A percentile compares a stretch with the other conserved stretches of the same genome.
Conservation (phyloP, 352 stramenopile species). For the Phytophthora pisi region DNA sequence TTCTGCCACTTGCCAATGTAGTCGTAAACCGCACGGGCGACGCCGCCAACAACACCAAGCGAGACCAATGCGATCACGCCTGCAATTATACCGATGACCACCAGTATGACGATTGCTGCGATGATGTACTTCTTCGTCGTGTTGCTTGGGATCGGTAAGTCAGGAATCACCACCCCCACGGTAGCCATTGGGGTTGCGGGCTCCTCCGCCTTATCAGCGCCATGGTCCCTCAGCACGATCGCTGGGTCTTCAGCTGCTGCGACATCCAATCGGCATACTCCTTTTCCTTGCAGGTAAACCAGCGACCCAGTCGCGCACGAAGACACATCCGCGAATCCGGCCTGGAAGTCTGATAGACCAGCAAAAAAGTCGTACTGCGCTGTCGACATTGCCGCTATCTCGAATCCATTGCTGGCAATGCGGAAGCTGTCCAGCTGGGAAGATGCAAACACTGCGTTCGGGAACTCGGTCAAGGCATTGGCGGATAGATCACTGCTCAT, state of each 20-base stretch:
- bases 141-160: slow-evolving; percentile 28
- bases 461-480: slow-evolving; percentile 56
- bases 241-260: slow-evolving; percentile 39
- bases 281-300: slow-evolving; percentile 64
- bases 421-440: slow-evolving; percentile 52
- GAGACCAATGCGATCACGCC: slow-evolving; percentile 35
- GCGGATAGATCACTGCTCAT: slow-evolving; percentile 54
- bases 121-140: slow-evolving; percentile 60
- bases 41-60: slow-evolving; percentile 43
- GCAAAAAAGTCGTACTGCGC: slow-evolving; percentile 77
- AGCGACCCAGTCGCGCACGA: slow-evolving; percentile 48
- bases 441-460: slow-evolving; percentile 52
- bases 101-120: slow-evolving; percentile 43
- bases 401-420: slow-evolving; percentile 56
- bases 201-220: slow-evolving; percentile 15
- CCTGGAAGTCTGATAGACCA: slow-evolving; percentile 55
- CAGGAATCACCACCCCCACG: slow-evolving; percentile 45
- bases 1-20: slow-evolving; percentile 44
- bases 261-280: slow-evolving; percentile 55
- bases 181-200: slow-evolving; percentile 34
- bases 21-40: slow-evolving; percentile 50
- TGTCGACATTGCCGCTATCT: slow-evolving; percentile 55
- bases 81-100: slow-evolving; percentile 38
- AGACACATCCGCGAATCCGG: slow-evolving; percentile 58
- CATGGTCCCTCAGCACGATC: slow-evolving; percentile 33